Percentiles rank a stretch among this genome's conserved stretches.
These are phyloP conservation scores for Paecilomyces dactylethromorphus DNA, from an alignment of 2,329 filamentous ascomycete species.

Conservation along the genomic window DNA sequence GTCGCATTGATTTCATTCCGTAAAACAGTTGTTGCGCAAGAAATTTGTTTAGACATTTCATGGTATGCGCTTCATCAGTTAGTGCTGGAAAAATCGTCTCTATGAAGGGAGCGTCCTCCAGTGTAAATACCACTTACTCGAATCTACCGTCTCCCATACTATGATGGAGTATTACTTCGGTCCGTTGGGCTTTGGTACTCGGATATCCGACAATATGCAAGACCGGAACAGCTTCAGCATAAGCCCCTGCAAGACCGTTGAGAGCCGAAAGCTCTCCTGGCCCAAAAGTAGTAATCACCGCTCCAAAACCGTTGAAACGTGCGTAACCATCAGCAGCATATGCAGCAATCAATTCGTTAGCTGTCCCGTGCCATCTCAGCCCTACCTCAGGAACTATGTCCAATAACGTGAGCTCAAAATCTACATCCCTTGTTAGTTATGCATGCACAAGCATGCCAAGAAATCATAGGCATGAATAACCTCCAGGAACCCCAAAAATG, in stretches of 20 bases:
- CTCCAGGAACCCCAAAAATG: conserved; percentile 5
- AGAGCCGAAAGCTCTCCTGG: conserved; percentile 12
- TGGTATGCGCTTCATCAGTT: conserved; percentile 10
- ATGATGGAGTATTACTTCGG: conserved; percentile 18
- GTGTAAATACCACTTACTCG: background rate
- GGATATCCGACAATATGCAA: conserved; percentile 16
- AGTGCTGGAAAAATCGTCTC: background rate
- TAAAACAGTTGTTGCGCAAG: conserved; percentile 15
- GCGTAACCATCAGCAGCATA: conserved; percentile 11
- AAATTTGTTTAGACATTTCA: conserved; percentile 19
- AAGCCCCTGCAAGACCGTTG: conserved; percentile 11
- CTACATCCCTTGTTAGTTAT: background rate
- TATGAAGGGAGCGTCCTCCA: background rate
- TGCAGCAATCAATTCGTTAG: conserved; percentile 12
- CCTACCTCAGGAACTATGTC: conserved; percentile 10
- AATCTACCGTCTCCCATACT: conserved; percentile 18
- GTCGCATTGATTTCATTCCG: conserved; percentile 12
- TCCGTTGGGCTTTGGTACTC: conserved; percentile 12
- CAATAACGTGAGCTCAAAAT: conserved; percentile 7
- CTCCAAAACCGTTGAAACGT: conserved; percentile 12
- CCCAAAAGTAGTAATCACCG: conserved; percentile 13
- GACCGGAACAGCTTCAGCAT: conserved; percentile 12
- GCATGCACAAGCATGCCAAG: background rate
- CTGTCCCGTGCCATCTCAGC: conserved; percentile 12
- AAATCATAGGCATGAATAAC: background rate